Percentiles rank a stretch among this genome's conserved stretches.
These are phyloP conservation scores for Neurospora sp. DNA, from an alignment of 495 filamentous ascomycete genomes.

Conservation along the genomic window DNA sequence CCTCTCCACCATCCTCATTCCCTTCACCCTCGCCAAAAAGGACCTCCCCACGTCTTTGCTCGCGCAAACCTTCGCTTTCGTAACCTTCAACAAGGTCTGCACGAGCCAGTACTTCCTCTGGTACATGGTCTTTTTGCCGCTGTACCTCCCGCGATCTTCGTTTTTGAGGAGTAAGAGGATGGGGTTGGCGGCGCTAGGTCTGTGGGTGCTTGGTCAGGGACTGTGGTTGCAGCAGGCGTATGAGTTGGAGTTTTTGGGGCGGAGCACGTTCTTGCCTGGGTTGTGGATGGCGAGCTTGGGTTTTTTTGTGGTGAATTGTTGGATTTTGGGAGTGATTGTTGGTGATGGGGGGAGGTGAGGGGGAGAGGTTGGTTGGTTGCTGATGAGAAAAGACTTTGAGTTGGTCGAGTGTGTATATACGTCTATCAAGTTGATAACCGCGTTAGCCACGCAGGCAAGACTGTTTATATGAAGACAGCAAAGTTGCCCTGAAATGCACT, in stretches of 20 bases:
- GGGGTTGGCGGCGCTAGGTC: constrained; percentile 50
- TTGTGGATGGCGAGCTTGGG: constrained; percentile 62
- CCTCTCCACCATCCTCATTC: constrained; percentile 66
- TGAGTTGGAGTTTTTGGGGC: constrained; percentile 76
- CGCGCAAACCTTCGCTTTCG: constrained; percentile 98
- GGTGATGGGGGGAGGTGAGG: constrained; percentile 41
- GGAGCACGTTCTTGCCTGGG: constrained; percentile 76
- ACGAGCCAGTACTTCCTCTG: constrained; percentile 99
- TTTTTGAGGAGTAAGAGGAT: constrained; percentile 47
- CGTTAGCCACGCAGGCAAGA: not conserved
- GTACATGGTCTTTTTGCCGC: constrained; percentile 88
- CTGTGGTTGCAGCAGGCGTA: constrained; percentile 86
- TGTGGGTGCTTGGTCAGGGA: constrained; percentile 69
- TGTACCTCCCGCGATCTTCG: constrained; percentile 75
- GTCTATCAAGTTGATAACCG: not conserved
- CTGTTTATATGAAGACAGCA: not conserved
- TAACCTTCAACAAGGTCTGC: constrained; percentile 96
- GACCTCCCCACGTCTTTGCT: constrained; percentile 79
- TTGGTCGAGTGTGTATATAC: not conserved
- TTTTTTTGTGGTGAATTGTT: constrained; percentile 80
- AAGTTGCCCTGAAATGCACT: not conserved
- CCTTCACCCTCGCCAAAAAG: constrained; percentile 70
- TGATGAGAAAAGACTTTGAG: not conserved
- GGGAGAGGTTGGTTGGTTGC: not conserved
- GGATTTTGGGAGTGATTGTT: constrained; percentile 76